phyloP scores from a whole-genome alignment of 768 basidiomycete genomes.

The Rhizopogon roseolus region DNA sequence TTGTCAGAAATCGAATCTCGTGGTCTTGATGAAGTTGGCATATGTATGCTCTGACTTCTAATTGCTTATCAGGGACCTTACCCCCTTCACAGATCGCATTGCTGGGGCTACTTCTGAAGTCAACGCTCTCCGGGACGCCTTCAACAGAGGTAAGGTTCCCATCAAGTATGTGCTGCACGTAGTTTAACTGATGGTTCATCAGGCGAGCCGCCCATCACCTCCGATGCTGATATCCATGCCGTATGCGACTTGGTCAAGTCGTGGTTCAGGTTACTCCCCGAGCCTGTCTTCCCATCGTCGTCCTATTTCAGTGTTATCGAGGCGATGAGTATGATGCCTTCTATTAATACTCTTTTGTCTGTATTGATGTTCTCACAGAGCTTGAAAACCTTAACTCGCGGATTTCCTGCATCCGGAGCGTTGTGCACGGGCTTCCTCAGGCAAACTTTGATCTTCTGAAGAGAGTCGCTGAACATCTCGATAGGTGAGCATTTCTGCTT shows the following conservation, averaged over 20 bases:
- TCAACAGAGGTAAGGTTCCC: constrained; percentile 55
- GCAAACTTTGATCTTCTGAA: constrained; percentile 76
- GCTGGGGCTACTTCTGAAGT: constrained; percentile 73
- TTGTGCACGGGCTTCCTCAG: constrained; percentile 67
- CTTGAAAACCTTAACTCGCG: constrained; percentile 66
- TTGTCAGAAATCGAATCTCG: constrained; percentile 68
- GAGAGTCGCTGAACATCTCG: constrained; percentile 80
- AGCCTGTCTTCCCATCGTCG: constrained; percentile 68
- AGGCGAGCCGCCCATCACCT: constrained; percentile 59
- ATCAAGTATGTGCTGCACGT: background rate
- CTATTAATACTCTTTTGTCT: background rate
- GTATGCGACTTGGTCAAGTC: constrained; percentile 81
- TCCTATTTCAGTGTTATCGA: constrained; percentile 67
- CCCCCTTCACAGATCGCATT: constrained; percentile 58
- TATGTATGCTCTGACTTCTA: constrained; percentile 51
- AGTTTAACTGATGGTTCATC: background rate
- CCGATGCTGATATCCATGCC: constrained; percentile 71
- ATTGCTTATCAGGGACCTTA: background rate
- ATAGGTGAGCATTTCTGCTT: constrained; percentile 41
- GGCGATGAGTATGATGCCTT: constrained; percentile 54
- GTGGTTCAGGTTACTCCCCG: constrained; percentile 81
- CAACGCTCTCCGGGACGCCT: constrained; percentile 63
- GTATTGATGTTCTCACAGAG: constrained; percentile 37
- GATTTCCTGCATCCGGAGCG: constrained; percentile 54
- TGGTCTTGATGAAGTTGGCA: constrained; percentile 77